Conservation (phyloP, 495 filamentous ascomycete genomes). For the Daldinia bambusicola region DNA sequence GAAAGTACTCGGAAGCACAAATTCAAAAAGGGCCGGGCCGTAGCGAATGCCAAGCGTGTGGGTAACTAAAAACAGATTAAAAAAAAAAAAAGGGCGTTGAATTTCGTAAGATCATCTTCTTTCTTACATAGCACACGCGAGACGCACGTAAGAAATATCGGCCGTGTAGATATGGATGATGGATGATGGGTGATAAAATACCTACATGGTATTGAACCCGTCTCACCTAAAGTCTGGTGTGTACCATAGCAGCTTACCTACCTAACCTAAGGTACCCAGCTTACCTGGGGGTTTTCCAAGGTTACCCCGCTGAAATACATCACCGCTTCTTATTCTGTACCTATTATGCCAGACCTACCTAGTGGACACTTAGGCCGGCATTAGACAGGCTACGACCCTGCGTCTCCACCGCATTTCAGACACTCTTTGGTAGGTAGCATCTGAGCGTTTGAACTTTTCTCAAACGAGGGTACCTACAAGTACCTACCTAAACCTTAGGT, state of each 20-base stretch:
- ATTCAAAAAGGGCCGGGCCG: conserved; percentile 34
- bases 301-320: conserved; percentile 34
- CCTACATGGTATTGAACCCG: too few species aligned
- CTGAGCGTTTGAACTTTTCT: neutral
- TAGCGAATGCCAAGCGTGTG: conserved; percentile 23
- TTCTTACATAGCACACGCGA: neutral
- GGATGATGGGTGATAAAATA: too few species aligned
- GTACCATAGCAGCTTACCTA: neutral
- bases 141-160: conserved; percentile 2
- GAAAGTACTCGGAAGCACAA: neutral
- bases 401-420: neutral
- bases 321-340: neutral
- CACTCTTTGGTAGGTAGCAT: conserved; percentile 1
- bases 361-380: neutral
- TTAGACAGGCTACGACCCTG: conserved; percentile 1
- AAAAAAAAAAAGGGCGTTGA: neutral
- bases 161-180: neutral
- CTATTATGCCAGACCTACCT: neutral
- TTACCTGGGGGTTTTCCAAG: conserved; percentile 7
- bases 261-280: neutral
- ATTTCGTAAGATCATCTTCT: conserved; percentile 19
- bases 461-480: neutral
- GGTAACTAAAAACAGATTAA: neutral
- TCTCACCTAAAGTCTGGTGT: neutral
- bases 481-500: too few species aligned